These are phyloP conservation scores for Paramecium sexaurelia DNA, from an alignment of 73 alveolate genomes.

Conservation along the genomic window DNA sequence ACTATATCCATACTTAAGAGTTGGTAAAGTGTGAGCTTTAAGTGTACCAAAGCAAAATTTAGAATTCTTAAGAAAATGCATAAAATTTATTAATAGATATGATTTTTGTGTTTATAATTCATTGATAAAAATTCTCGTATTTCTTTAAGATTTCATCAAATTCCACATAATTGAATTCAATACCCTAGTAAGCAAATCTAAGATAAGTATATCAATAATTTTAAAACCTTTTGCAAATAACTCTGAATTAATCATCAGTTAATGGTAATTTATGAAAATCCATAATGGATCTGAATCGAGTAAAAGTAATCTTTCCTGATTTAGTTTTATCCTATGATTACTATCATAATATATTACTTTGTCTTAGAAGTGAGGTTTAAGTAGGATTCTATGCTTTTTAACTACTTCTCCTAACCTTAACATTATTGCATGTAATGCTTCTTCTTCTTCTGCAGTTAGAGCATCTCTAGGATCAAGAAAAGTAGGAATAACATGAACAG, in stretches of 20 bases:
- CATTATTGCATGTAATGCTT: conserved; percentile 78
- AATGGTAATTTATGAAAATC: conserved; percentile 80
- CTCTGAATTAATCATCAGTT: conserved; percentile 75
- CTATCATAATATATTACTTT: conserved; percentile 56
- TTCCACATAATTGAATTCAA: conserved; percentile 92
- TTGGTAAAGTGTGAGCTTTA: conserved; percentile 46
- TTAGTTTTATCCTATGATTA: conserved; percentile 74
- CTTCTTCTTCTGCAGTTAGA: conserved; percentile 84
- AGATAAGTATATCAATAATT: background rate
- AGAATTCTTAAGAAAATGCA: background rate
- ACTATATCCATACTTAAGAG: conserved; percentile 55
- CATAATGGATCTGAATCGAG: conserved; percentile 88
- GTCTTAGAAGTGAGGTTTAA: conserved; percentile 93
- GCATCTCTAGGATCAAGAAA: conserved; percentile 93
- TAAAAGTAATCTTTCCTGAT: conserved; percentile 82
- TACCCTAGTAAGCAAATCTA: conserved; percentile 78
- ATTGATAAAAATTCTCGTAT: conserved; percentile 50
- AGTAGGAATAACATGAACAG: conserved; percentile 79
- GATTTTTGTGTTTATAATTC: background rate
- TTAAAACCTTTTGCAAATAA: conserved; percentile 79
- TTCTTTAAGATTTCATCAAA: conserved; percentile 71
- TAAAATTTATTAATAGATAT: background rate
- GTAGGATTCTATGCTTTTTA: conserved; percentile 78
- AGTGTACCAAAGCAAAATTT: background rate
- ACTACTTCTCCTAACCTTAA: conserved; percentile 84